Base-by-base conservation (phyloP, 352 stramenopile genomes). In the Phytophthora sp. region DNA sequence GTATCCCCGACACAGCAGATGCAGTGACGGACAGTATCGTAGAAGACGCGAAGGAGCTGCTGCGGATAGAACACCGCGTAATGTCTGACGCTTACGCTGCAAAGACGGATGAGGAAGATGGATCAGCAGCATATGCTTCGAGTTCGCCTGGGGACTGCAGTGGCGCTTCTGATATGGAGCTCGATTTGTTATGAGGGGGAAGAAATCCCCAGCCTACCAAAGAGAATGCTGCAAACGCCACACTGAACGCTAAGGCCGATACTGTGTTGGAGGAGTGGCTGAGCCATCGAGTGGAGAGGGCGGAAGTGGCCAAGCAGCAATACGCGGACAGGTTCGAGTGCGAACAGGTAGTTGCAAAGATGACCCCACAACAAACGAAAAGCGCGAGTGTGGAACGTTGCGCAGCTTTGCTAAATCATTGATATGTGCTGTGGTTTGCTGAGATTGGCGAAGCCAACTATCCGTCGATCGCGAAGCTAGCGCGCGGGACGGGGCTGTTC, bases 111-210 rank as follows among this genome's bases (percentile, higher is more conserved):
- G n/a, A n/a, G n/a, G n/a, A n/a, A n/a, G n/a, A n/a, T n/a, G n/a
- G n/a, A n/a, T n/a, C n/a, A n/a, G n/a, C n/a, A n/a, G n/a, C n/a
- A n/a, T n/a, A n/a, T 33, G 29, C 29, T 15, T 52, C 26, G 11
- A 31, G 7, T 23, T 35, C 50, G 4, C 33, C 50, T 6, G 16
- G 33, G 18, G 50, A 38, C 7, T 27, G 24, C 1, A n/a, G 15
- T 26, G 30, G 29, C 27, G 39, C 18, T 38, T 53, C 45, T 1
- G 45, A 53, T 15, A 33, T 9, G 5, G 29, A 33, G 29, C 29
- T 33, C 5, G 54, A 62, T 11, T 36, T 62, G 35, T 8, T 53
- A 3, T 53, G 49, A 4, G 54, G 29, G 0, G 54, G 46, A 9
- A 29, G 53, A n/a, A 23, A 46, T 8, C 38, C 54, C 3, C 54